Conservation (phyloP, 2,329 filamentous ascomycete species). For the Penicillium sp. region DNA sequence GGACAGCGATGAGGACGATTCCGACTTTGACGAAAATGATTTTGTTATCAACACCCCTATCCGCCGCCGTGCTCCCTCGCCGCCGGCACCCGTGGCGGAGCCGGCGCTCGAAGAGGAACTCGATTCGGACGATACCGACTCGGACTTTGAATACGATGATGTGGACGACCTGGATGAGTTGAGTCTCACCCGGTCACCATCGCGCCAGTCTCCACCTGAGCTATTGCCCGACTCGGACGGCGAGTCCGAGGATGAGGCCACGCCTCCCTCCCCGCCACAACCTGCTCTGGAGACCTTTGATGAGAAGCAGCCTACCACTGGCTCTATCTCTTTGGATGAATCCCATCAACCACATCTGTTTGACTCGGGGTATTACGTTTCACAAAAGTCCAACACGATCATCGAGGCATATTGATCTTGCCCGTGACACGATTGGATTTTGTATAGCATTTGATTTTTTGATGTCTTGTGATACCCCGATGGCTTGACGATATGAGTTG, state of each 20-base stretch:
- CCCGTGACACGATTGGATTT: conserved; percentile 13
- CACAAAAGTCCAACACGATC: conserved; percentile 41
- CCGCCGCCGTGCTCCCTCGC: conserved; percentile 29
- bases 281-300: conserved; percentile 55
- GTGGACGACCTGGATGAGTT: conserved; percentile 56
- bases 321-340: conserved; percentile 35
- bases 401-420: conserved; percentile 46
- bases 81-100: conserved; percentile 29
- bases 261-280: conserved; percentile 64
- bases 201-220: conserved; percentile 63
- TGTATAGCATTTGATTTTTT: conserved; percentile 16
- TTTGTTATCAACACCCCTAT: conserved; percentile 36
- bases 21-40: conserved; percentile 42
- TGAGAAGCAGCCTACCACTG: conserved; percentile 49
- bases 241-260: conserved; percentile 62
- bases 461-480: conserved; percentile 21
- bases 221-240: conserved; percentile 62
- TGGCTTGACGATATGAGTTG: conserved; percentile 13
- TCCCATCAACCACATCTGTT: conserved; percentile 41
- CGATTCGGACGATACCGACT: conserved; percentile 45
- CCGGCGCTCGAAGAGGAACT: conserved; percentile 29
- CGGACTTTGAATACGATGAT: conserved; percentile 54
- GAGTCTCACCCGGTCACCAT: conserved; percentile 62
- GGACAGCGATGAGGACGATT: conserved; percentile 39
- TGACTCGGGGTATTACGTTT: conserved; percentile 47